These are phyloP conservation scores for Phaeosphaeria sp. DNA, from an alignment of 2,329 filamentous ascomycete species.

Conservation along the genomic window DNA sequence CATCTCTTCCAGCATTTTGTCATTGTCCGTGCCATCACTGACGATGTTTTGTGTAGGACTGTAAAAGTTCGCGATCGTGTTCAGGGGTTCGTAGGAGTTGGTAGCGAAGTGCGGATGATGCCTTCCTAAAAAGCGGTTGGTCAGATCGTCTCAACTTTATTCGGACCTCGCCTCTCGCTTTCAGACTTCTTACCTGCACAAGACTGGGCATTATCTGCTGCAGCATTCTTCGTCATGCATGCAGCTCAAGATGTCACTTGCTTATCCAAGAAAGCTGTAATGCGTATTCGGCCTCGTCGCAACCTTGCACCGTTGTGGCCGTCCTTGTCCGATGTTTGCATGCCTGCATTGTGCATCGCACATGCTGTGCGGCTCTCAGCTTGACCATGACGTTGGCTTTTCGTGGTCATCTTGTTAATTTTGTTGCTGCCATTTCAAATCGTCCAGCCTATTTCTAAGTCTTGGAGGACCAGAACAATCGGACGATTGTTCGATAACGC, in stretches of 20 bases:
- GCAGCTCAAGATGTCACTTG: neutral
- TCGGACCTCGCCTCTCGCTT: constrained; percentile 1
- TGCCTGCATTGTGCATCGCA: neutral
- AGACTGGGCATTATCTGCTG: neutral
- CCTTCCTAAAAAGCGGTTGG: constrained; percentile 1
- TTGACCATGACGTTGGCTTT: neutral
- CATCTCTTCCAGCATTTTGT: neutral
- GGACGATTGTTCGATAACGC: no score
- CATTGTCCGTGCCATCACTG: neutral
- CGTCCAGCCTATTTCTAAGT: no score
- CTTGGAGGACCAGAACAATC: no score
- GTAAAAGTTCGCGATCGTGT: constrained; percentile 2
- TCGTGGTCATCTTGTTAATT: neutral
- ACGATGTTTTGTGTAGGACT: neutral
- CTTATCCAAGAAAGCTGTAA: neutral
- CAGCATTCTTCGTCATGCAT: neutral
- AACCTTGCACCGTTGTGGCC: neutral
- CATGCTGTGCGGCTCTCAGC: neutral
- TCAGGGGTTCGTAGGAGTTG: neutral
- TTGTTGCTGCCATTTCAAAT: neutral
- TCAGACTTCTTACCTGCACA: neutral
- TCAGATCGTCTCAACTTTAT: constrained; percentile 8
- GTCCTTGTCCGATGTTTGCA: neutral
- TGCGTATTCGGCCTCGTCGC: neutral
- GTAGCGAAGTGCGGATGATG: constrained; percentile 2